Evolutionary conservation across 306 rosid genomes (phyloP).

Genomic region (Phaseolus lunatus): DNA sequence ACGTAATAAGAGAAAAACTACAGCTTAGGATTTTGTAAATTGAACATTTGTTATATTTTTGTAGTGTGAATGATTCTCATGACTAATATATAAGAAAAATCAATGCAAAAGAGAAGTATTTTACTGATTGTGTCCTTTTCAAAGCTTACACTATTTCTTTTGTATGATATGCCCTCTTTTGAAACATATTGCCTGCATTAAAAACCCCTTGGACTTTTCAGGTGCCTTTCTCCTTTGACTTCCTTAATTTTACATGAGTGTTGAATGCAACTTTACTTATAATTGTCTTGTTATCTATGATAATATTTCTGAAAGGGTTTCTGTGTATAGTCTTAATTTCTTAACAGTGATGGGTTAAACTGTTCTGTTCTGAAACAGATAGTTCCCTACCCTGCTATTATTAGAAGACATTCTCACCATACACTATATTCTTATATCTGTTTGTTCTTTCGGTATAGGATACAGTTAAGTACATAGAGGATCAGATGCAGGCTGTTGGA

Average conservation of each 20-base stretch:
- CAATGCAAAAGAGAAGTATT: background rate
- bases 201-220: background rate
- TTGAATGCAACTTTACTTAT: background rate
- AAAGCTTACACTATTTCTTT: background rate
- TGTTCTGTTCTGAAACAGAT: constrained; percentile 16
- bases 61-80: background rate
- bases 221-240: constrained; percentile 19
- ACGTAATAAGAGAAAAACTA: background rate
- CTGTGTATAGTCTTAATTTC: background rate
- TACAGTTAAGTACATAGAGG: constrained; percentile 80
- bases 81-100: background rate
- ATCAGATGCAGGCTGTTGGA: constrained; percentile 85
- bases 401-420: background rate
- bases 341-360: constrained; percentile 23
- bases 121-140: background rate
- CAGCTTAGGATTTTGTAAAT: background rate
- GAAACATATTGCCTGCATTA: background rate
- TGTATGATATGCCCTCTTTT: background rate
- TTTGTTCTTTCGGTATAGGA: constrained; percentile 66
- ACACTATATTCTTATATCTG: constrained; percentile 7
- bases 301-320: constrained; percentile 25
- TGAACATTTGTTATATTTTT: background rate
- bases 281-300: background rate
- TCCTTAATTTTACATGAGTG: background rate
- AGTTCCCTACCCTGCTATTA: constrained; percentile 18